Base-by-base conservation (phyloP, 106 monocot species). In the Iris macrosiphon region DNA sequence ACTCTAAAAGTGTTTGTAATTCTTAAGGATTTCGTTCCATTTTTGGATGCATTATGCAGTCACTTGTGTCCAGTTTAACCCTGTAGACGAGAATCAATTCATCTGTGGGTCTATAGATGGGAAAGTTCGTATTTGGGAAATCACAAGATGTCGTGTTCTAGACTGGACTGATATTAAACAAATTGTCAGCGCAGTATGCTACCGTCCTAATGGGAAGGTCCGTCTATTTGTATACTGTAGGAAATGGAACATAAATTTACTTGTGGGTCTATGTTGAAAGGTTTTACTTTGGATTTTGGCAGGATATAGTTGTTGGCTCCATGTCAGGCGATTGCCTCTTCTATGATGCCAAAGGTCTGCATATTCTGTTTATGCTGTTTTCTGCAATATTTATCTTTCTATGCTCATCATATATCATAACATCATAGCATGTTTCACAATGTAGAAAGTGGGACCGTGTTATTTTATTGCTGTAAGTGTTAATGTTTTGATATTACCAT, bases 41-140 rank as follows among this genome's bases (percentile, higher is more conserved):
- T 35, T 4, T 32, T 18, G n/a, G 6, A 42, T 40, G 11, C 35
- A 13, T 27, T 23, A 63, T 68, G 79, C 79, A 96, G 95, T 96
- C 28, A 96, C 95, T 19, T 89, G 81, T 21, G 70, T 96, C 31
- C 95, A 96, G 48, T 89, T 89, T 57, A 82, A 86, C 60, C 95
- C 95, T 3, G 40, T 59, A 0, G 60, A 85, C 41, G 95, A 96
- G 57, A 66, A 63, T 42, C 89, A 74, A 35, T 85, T 96, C 40
- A 65, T 89, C 35, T 89, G 85, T 59, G 89, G 95, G 19, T 96
- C 79, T 11, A 74, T 96, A 46, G 95, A 96, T 75, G 95, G 95
- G 6, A 89, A 85, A 60, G 63, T 96, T 57, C 89, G 95, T 23
- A 75, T 96, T 46, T 96, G 95, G 95, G 76, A 81, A 33, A 73